Evolutionary conservation across 176 grass and related monocot genomes (phyloP).

Genomic region (Zea luxurians): DNA sequence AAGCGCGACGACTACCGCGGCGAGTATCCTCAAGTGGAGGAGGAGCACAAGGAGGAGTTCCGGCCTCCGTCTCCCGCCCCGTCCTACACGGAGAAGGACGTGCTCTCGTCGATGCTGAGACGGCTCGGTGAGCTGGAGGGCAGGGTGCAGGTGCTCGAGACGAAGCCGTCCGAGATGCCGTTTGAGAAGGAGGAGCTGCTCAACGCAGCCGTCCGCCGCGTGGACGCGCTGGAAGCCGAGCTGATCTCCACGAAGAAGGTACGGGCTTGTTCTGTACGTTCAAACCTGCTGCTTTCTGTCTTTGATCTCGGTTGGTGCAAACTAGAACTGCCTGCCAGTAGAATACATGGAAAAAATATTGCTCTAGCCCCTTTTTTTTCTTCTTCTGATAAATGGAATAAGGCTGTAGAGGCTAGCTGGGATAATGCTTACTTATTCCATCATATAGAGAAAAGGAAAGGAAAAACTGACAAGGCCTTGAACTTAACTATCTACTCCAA

Average conservation of each 20-base stretch:
- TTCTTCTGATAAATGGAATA: neutral
- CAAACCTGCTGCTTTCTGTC: neutral
- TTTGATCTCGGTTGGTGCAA: neutral
- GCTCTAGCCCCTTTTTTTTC: neutral
- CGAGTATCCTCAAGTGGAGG: conserved; percentile 54
- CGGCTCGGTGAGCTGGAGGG: conserved; percentile 80
- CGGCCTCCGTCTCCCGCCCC: conserved; percentile 92
- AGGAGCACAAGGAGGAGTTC: conserved; percentile 69
- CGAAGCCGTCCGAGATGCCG: conserved; percentile 87
- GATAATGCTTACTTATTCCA: neutral
- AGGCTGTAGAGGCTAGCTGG: neutral
- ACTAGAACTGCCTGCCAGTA: neutral
- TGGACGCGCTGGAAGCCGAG: conserved; percentile 96
- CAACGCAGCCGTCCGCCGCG: conserved; percentile 75
- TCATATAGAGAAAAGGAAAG: neutral
- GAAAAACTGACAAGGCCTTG: neutral
- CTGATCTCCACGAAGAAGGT: conserved; percentile 98
- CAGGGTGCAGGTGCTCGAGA: conserved; percentile 78
- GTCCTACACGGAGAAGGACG: conserved; percentile 62
- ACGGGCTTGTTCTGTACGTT: conserved; percentile 17
- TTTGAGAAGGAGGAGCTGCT: conserved; percentile 92
- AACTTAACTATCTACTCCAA: neutral
- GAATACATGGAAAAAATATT: neutral
- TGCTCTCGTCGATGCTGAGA: conserved; percentile 70
- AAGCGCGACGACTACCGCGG: conserved; percentile 45